Percentiles rank a stretch among this genome's conserved stretches.
Evolutionary conservation across 495 filamentous ascomycete genomes (phyloP).

Genomic region (Amorphotheca resinae): DNA sequence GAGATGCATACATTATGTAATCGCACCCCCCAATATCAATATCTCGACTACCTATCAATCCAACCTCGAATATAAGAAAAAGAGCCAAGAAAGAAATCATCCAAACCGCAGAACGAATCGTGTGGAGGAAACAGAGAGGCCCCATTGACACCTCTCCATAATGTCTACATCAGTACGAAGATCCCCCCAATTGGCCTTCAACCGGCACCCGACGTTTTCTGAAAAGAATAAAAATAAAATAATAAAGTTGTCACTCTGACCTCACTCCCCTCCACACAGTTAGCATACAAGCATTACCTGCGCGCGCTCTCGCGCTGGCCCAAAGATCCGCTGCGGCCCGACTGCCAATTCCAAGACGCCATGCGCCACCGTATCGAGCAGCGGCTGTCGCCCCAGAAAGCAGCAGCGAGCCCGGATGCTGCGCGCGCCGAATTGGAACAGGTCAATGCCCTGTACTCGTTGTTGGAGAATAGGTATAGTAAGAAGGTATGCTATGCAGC

Average conservation of each 20-base stretch:
- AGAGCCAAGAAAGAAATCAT: too few relatives aligned
- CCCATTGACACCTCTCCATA: too few relatives aligned
- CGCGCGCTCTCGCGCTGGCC: constrained; percentile 70
- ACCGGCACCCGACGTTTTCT: too few relatives aligned
- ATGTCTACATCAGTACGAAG: too few relatives aligned
- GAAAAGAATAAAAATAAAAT: too few relatives aligned
- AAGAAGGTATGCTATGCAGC: constrained; percentile 42
- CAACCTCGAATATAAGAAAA: too few relatives aligned
- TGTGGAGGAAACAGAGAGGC: too few relatives aligned
- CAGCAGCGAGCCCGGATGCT: constrained; percentile 13
- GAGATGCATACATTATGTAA: too few relatives aligned
- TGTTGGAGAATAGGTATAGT: constrained; percentile 63
- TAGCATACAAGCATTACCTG: constrained; percentile 41
- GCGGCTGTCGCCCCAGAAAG: constrained; percentile 24
- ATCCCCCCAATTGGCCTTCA: too few relatives aligned
- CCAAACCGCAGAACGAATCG: too few relatives aligned
- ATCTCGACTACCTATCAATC: too few relatives aligned
- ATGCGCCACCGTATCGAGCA: constrained; percentile 48
- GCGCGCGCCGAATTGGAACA: constrained; percentile 39
- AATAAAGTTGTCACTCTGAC: neutral
- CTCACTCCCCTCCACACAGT: neutral
- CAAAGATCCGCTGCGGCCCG: constrained; percentile 61
- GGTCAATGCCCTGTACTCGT: constrained; percentile 59
- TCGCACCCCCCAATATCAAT: too few relatives aligned
- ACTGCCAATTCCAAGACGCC: constrained; percentile 58